Base-by-base conservation (phyloP, 176 grass and related monocot species). In the Triticum aestivum region DNA sequence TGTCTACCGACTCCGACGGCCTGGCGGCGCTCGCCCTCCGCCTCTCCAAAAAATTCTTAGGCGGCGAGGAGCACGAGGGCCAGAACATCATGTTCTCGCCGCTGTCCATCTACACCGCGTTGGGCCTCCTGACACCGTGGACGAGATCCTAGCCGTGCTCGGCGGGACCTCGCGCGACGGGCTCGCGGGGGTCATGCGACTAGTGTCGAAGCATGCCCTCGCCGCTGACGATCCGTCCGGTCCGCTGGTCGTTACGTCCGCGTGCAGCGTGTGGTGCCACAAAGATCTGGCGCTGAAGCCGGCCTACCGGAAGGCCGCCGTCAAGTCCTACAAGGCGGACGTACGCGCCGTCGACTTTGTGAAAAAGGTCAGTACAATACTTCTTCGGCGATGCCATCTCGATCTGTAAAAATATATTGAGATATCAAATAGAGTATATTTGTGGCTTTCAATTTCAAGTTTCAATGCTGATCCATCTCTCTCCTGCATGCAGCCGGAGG, bases 231-330 rank as follows among this genome's bases (percentile, higher is more conserved):
- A 12, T 1, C 3, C 17, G 4, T 45, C 54, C 9, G 90, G 58
- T 20, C 83, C 90, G 4, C 73, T 11, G 20, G 56, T 92, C 6
- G 69, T 73, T 44, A 15, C 79, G 9, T 89, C 65, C 73, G 66
- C 75, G 24, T 79, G 75, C 42, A 79, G 73, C 6, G 52, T 86
- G 54, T 92, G 83, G 79, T 67, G 73, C 23, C 83, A 45, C 11
- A 92, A 75, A 17, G 38, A 38, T 11, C 5, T 58, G 51, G 0
- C 32, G 15, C 61, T 91, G 41, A 91, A 84, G 82, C 61, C 77
- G n/a, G 14, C 76, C 0, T 91, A 85, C 82, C 26, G 44, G 6
- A 29, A 70, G 2, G 45, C 61, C 10, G 69, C 69, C 27, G 47
- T 29, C 14, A 37, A 52, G 10, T 41, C 65, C 9, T 82, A 82